A percentile compares a stretch with the other conserved stretches of the same genome.
These are phyloP conservation scores for Didymella glomerata DNA, from an alignment of 2,329 filamentous ascomycete species.

Conservation along the genomic window DNA sequence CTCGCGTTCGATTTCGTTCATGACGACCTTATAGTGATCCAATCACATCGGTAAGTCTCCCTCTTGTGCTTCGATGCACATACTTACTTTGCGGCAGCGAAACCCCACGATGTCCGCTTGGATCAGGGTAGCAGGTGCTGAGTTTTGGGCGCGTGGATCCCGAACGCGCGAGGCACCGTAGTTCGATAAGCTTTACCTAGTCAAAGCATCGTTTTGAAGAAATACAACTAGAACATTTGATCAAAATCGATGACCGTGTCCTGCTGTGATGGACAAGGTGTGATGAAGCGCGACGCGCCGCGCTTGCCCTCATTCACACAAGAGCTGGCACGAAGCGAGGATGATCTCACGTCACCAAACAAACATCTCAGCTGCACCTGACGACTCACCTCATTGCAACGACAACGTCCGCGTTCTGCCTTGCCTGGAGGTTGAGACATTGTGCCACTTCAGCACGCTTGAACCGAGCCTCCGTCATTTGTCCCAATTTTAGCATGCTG, in stretches of 20 bases:
- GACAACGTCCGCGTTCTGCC: neutral
- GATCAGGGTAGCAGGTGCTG: no score
- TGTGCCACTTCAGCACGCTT: constrained; percentile 19
- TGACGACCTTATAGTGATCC: no score
- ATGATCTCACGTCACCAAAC: constrained; percentile 6
- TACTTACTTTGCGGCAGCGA: no score
- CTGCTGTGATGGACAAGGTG: neutral
- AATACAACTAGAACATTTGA: no score
- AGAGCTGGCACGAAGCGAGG: constrained; percentile 10
- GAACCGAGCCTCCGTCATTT: constrained; percentile 15
- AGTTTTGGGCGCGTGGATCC: no score
- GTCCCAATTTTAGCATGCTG: constrained; percentile 16
- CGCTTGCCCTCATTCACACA: constrained; percentile 8
- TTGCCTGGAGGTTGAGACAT: constrained; percentile 5
- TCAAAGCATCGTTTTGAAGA: no score
- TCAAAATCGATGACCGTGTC: neutral
- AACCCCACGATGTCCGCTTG: no score
- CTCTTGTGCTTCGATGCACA: no score
- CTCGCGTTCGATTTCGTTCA: no score
- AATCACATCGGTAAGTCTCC: no score
- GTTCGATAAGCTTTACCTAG: no score
- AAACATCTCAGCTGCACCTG: neutral
- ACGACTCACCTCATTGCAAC: neutral
- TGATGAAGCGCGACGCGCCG: neutral
- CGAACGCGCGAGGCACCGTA: no score